phyloP scores from a whole-genome alignment of 116 monocot genomes.

The Posidonia oceanica region DNA sequence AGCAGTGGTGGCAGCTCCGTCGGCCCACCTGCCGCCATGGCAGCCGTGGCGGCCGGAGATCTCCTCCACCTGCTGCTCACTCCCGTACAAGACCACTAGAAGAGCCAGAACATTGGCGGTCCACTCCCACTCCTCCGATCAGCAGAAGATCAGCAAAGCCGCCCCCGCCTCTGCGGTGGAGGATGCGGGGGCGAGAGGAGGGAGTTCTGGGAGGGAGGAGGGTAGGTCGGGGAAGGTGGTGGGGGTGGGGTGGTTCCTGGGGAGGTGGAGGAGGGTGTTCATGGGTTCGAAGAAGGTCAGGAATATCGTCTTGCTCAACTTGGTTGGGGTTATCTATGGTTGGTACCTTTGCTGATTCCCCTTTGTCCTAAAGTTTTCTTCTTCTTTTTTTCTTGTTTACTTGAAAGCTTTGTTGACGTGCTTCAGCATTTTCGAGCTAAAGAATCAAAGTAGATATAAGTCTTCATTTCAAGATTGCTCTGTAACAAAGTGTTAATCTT shows the following conservation, averaged over 20 bases:
- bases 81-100: background rate
- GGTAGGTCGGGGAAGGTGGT: background rate
- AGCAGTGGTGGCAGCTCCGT: background rate
- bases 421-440: too few species aligned
- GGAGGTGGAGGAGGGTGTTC: constrained; percentile 20
- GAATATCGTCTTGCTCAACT: constrained; percentile 51
- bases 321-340: constrained; percentile 57
- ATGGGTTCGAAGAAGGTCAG: constrained; percentile 38
- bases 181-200: too few species aligned
- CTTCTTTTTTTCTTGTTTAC: too few species aligned
- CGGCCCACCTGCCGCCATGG: background rate
- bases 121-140: background rate
- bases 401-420: too few species aligned
- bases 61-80: background rate
- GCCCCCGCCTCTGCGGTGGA: too few species aligned
- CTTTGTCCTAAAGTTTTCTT: too few species aligned
- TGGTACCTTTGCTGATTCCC: background rate
- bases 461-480: too few species aligned
- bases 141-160: background rate
- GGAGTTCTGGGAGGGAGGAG: too few species aligned
- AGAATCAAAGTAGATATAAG: too few species aligned
- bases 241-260: background rate
- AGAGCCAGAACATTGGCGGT: background rate
- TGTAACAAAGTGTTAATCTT: too few species aligned
- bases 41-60: background rate